Evolutionary conservation across 306 rosid genomes (phyloP).

Genomic region (Alnus glutinosa): DNA sequence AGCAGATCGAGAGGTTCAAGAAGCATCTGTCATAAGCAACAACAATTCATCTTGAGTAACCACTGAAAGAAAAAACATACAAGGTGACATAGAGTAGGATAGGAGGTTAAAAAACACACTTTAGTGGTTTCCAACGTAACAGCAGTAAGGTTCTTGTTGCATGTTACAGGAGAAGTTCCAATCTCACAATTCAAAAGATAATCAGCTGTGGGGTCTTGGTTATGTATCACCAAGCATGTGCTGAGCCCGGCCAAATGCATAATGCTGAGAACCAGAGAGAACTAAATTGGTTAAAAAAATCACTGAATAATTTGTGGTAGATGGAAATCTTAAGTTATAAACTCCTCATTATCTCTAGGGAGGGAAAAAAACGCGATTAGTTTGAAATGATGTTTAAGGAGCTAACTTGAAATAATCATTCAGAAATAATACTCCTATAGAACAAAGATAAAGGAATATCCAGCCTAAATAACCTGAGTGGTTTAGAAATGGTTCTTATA

Average conservation of each 20-base stretch:
- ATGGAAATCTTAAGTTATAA: not conserved
- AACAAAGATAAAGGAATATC: not conserved
- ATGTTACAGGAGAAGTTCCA: conserved; percentile 63
- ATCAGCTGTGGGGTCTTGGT: conserved; percentile 87
- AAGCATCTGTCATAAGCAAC: conserved; percentile 61
- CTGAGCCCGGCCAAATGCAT: conserved; percentile 78
- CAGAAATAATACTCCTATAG: not conserved
- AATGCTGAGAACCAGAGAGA: conserved; percentile 57
- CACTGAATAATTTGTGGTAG: not conserved
- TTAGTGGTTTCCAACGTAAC: conserved; percentile 91
- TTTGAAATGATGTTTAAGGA: no score
- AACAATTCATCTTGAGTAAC: conserved; percentile 22
- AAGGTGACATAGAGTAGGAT: conserved; percentile 18
- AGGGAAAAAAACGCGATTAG: no score
- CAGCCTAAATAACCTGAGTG: not conserved
- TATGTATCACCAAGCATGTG: conserved; percentile 82
- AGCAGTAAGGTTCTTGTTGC: conserved; percentile 76
- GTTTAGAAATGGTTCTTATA: not conserved
- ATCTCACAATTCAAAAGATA: conserved; percentile 78
- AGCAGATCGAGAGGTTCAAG: conserved; percentile 77
- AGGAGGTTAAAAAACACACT: conserved; percentile 49
- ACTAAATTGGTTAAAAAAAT: not conserved
- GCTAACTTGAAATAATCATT: not conserved
- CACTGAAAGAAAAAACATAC: conserved; percentile 6
- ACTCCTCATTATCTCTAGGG: conserved; percentile 5